A percentile compares a stretch with the other conserved stretches of the same genome.
These are phyloP conservation scores for Echeveria elegans DNA, from an alignment of 164 flowering plant genomes.

Conservation along the genomic window DNA sequence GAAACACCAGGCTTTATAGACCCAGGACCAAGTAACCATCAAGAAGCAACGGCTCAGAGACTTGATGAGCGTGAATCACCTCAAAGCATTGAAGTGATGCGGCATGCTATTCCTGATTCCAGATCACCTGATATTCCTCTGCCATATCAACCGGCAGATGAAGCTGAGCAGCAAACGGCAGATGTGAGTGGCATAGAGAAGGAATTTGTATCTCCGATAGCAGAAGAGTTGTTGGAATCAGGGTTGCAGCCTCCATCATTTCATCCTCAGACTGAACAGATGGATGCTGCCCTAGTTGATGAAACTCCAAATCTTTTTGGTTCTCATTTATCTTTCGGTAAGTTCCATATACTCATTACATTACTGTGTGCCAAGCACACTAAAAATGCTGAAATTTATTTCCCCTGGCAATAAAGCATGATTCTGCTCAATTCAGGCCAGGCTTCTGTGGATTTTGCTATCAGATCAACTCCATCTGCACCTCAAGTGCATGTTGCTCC, in stretches of 20 bases:
- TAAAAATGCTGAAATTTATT: not conserved
- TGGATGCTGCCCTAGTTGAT: constrained; percentile 22
- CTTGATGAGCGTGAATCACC: constrained; percentile 17
- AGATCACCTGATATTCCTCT: constrained; percentile 16
- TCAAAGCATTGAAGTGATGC: constrained; percentile 40
- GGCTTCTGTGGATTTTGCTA: constrained; percentile 29
- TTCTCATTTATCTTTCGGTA: constrained; percentile 33
- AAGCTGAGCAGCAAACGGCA: constrained; percentile 17
- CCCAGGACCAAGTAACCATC: constrained; percentile 11
- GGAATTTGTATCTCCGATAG: constrained; percentile 29
- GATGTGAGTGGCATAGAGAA: constrained; percentile 24
- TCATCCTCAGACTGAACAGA: constrained; percentile 19
- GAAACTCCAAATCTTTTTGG: constrained; percentile 18
- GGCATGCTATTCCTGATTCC: constrained; percentile 36
- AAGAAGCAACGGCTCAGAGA: constrained; percentile 13
- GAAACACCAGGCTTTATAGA: not conserved
- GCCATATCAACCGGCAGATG: constrained; percentile 10
- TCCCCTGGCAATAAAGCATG: not conserved
- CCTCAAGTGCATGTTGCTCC: constrained; percentile 16
- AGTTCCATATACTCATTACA: constrained; percentile 9
- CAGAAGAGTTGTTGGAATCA: constrained; percentile 23
- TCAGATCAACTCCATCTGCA: constrained; percentile 48
- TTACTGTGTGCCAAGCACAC: not conserved
- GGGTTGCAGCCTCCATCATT: constrained; percentile 24
- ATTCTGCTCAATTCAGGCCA: constrained; percentile 23